Conservation (phyloP, 1,284 basidiomycete species). For the Papiliotrema laurentii region DNA sequence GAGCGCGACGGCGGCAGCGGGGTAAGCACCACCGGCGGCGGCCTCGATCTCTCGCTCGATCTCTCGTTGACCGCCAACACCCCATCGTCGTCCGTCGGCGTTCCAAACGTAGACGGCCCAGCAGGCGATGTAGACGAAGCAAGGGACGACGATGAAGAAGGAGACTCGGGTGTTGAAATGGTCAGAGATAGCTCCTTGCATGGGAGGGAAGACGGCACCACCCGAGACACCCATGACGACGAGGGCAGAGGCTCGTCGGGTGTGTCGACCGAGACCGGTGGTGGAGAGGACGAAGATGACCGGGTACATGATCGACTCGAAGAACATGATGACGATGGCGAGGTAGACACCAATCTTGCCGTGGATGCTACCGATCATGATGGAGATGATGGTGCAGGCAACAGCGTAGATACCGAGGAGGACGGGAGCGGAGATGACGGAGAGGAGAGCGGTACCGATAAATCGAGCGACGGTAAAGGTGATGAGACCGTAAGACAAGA, state of each 20-base stretch:
- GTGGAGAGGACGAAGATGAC: constrained; percentile 61
- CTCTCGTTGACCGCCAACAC: constrained; percentile 8
- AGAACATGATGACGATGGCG: constrained; percentile 69
- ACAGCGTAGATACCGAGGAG: constrained; percentile 58
- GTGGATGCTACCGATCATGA: constrained; percentile 55
- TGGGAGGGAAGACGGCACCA: constrained; percentile 68
- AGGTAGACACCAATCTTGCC: constrained; percentile 60
- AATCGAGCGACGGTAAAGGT: constrained; percentile 66
- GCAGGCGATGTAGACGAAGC: constrained; percentile 43
- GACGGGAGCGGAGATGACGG: constrained; percentile 60
- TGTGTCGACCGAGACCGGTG: constrained; percentile 63
- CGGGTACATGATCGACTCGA: constrained; percentile 60
- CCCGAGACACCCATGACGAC: constrained; percentile 66
- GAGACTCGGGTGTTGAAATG: constrained; percentile 37
- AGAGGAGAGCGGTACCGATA: constrained; percentile 60
- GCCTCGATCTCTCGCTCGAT: constrained; percentile 21
- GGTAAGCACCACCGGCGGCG: constrained; percentile 12
- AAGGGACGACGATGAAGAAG: constrained; percentile 45
- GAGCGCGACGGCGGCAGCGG: constrained; percentile 19
- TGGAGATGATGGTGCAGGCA: constrained; percentile 55
- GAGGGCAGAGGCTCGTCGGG: constrained; percentile 64
- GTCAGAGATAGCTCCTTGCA: constrained; percentile 66
- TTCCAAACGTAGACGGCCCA: constrained; percentile 45
- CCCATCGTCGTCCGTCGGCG: constrained; percentile 34
- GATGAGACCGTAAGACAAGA: constrained; percentile 69